These are phyloP conservation scores for Uromyces viciae-fabae DNA, from an alignment of 1,284 basidiomycete species.

Conservation along the genomic window DNA sequence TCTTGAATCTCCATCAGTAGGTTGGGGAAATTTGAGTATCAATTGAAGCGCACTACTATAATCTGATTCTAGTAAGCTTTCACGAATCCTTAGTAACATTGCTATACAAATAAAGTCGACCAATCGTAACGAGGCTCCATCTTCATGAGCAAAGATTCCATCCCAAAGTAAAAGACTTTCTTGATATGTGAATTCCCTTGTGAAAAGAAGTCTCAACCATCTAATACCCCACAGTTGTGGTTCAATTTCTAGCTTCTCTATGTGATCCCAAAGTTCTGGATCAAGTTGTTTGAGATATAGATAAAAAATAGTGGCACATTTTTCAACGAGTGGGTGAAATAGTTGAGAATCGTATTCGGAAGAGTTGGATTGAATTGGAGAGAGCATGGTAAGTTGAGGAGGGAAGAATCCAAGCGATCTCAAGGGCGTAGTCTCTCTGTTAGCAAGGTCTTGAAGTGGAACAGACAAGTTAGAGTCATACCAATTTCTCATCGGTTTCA, in stretches of 20 bases:
- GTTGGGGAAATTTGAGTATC: constrained; percentile 49
- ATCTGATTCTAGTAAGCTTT: constrained; percentile 49
- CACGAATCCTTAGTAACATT: constrained; percentile 52
- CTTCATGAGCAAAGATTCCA: constrained; percentile 49
- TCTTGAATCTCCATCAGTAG: constrained; percentile 25
- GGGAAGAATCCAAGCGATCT: constrained; percentile 13
- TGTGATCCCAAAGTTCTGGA: constrained; percentile 49
- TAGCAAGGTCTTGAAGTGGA: constrained; percentile 4
- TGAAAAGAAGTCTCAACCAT: constrained; percentile 53
- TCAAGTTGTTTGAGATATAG: constrained; percentile 48
- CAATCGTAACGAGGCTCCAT: constrained; percentile 47
- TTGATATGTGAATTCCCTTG: constrained; percentile 50
- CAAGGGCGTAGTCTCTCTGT: constrained; percentile 19
- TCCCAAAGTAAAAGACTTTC: constrained; percentile 53
- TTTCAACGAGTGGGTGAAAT: constrained; percentile 35
- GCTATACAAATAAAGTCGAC: constrained; percentile 52
- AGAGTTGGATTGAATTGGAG: constrained; percentile 47
- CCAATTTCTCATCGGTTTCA: constrained; percentile 50
- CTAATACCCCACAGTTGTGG: constrained; percentile 52
- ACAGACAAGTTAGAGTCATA: constrained; percentile 49
- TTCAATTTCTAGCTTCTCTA: constrained; percentile 51
- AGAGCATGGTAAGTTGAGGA: constrained; percentile 17
- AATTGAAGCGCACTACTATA: constrained; percentile 49
- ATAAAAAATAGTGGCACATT: constrained; percentile 46
- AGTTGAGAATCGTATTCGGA: constrained; percentile 43